These are phyloP conservation scores for Podospora tetraspora DNA, from an alignment of 495 filamentous ascomycete species.

Conservation along the genomic window DNA sequence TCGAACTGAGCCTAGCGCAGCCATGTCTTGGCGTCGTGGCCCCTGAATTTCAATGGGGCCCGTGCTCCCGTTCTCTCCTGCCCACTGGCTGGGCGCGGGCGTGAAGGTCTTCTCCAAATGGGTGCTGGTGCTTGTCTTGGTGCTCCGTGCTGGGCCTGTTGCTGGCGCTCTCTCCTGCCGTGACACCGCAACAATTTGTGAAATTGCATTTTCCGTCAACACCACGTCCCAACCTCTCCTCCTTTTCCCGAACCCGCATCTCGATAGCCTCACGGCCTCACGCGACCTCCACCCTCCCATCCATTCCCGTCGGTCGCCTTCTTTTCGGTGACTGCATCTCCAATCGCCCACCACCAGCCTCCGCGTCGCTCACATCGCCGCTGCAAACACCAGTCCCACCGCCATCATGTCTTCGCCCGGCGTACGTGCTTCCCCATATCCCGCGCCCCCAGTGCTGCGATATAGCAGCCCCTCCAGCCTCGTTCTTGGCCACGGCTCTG, in stretches of 20 bases:
- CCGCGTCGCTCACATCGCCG: conserved; percentile 23
- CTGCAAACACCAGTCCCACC: conserved; percentile 13
- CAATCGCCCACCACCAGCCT: conserved; percentile 21
- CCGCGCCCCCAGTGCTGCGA: too few species aligned
- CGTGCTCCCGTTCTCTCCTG: conserved; percentile 15
- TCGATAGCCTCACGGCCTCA: conserved; percentile 22
- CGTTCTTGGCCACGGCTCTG: neutral
- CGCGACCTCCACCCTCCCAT: conserved; percentile 16
- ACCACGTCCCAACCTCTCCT: conserved; percentile 28
- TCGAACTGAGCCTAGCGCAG: conserved; percentile 13
- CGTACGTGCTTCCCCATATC: conserved; percentile 30
- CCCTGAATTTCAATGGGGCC: conserved; percentile 26
- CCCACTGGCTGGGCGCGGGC: conserved; percentile 15
- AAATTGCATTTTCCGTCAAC: conserved; percentile 37
- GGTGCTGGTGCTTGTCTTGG: conserved; percentile 15
- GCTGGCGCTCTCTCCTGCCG: conserved; percentile 22
- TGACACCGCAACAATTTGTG: conserved; percentile 36
- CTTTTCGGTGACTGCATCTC: conserved; percentile 28
- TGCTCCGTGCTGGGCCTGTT: conserved; percentile 23
- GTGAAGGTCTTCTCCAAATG: conserved; percentile 14
- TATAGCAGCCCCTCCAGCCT: too few species aligned
- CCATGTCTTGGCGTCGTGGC: conserved; percentile 15
- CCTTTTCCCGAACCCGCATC: conserved; percentile 26
- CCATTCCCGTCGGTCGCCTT: conserved; percentile 10
- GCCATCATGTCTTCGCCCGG: conserved; percentile 35